Evolutionary conservation across 495 filamentous ascomycete species (phyloP), one percentile per base, ranked within the genome.

Genomic region (Penicillium dipodomyicola): DNA sequence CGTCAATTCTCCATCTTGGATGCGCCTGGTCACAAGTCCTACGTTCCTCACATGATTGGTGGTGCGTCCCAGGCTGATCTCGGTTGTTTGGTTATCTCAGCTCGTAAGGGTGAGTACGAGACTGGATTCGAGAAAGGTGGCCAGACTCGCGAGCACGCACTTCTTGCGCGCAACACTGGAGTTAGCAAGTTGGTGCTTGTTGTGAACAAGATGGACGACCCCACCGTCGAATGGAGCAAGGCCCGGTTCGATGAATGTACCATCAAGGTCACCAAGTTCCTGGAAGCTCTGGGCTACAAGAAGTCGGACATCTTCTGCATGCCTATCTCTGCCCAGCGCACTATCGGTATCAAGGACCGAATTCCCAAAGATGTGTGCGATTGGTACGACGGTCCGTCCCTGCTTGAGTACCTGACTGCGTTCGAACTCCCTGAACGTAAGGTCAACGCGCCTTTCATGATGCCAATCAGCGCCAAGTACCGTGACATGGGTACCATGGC

Each of bases 101-200:
- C 94, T 1, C 89, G 94, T 55, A 98, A 96, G 78, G 94, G 94
- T 70, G 95, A 99, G 75, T 99, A 99, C 68, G 94, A 99, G 76
- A 97, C 94, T 37, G 94, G 94, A n/a, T 99, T 99, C 71, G 94
- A 97, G 69, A 96, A 95, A 76, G 94, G 94, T 50, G 94, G 95
- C 15, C 94, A 99, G 71, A 99, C 95, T 42, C 82, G 94, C 67
- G 94, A 99, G 77, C 94, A 98, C 72, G 94, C 94, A 44, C 87
- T 99, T 68, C 79, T 99, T 49, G 94, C 94, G 48, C 95, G 96
- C 72, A 99, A 96, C n/a, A 91, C 96, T 67, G 93, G 94, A 66
- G 94, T 99, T 30, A 89, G 90, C 77, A 96, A 96, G 72, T 82
- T 99, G 19, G 78, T 97, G 4, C 84, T 99, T 20, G 94, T 82